Conservation (phyloP, 2,329 filamentous ascomycete species). For the Fusarium chaquense region DNA sequence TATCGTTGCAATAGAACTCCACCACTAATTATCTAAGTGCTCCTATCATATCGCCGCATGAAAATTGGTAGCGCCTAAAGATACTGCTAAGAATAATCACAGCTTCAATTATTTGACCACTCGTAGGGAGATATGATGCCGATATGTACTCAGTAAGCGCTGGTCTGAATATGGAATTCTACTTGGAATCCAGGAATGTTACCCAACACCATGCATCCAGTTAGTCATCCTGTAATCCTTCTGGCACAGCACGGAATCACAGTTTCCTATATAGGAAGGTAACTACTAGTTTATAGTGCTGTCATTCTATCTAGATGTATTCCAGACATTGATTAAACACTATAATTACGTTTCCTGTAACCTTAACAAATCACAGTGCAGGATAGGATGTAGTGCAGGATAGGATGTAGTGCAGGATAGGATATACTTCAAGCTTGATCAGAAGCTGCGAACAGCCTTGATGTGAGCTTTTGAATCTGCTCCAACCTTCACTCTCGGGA, state of each 20-base stretch:
- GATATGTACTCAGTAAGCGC: neutral
- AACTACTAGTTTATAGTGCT: neutral
- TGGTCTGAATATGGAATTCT: neutral
- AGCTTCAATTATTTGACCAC: neutral
- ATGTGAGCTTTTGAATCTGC: neutral
- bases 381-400: no score
- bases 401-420: no score
- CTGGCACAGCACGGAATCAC: neutral
- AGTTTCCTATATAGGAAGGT: neutral
- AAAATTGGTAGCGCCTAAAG: neutral
- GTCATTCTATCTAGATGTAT: neutral
- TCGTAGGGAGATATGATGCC: accelerated
- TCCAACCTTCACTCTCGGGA: neutral
- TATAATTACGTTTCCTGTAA: neutral
- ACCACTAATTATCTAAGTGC: neutral
- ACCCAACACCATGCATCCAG: neutral
- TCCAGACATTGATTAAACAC: neutral
- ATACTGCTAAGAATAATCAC: neutral
- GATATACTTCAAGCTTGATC: neutral
- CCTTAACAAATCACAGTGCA: neutral
- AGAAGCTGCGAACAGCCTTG: no score
- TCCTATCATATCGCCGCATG: neutral
- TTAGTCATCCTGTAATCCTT: neutral
- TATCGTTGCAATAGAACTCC: neutral
- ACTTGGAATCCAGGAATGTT: neutral